Conservation (phyloP, 768 basidiomycete species). For the Tephrocybe sp. region DNA sequence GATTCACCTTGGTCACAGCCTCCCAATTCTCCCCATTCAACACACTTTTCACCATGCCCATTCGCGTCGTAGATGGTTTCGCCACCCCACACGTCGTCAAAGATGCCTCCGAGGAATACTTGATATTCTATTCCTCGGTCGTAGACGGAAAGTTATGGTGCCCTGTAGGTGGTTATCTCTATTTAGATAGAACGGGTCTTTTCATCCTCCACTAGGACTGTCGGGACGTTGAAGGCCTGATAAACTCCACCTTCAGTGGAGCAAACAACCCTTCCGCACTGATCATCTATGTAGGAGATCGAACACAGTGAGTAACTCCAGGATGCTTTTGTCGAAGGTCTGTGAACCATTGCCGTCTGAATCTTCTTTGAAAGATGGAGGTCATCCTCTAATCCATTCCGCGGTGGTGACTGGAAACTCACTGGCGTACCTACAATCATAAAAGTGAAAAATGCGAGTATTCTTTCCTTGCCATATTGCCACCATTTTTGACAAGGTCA, state of each 20-base stretch:
- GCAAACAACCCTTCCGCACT: constrained; percentile 47
- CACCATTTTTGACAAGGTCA: constrained; percentile 4
- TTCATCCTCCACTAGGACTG: constrained; percentile 49
- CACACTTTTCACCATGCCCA: constrained; percentile 39
- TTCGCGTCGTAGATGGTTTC: constrained; percentile 35
- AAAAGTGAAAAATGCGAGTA: constrained; percentile 48
- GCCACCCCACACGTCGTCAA: constrained; percentile 34
- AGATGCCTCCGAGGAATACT: constrained; percentile 43
- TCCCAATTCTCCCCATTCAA: too few species aligned
- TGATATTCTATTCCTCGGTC: constrained; percentile 73
- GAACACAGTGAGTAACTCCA: constrained; percentile 46
- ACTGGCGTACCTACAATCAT: constrained; percentile 65
- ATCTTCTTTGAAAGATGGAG: constrained; percentile 69
- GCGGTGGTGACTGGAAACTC: constrained; percentile 62
- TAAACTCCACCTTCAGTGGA: constrained; percentile 48
- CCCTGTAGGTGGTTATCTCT: constrained; percentile 42
- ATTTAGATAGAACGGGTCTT: neutral
- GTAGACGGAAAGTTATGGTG: constrained; percentile 68
- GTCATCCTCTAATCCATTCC: constrained; percentile 50
- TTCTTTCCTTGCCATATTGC: neutral
- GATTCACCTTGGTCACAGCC: too few species aligned
- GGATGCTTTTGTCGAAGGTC: too few species aligned
- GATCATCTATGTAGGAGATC: constrained; percentile 70
- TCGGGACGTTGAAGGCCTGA: constrained; percentile 51
- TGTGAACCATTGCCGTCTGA: too few species aligned